Conservation (phyloP, 148 eudicot species). For the Nepenthes mirabilis region DNA sequence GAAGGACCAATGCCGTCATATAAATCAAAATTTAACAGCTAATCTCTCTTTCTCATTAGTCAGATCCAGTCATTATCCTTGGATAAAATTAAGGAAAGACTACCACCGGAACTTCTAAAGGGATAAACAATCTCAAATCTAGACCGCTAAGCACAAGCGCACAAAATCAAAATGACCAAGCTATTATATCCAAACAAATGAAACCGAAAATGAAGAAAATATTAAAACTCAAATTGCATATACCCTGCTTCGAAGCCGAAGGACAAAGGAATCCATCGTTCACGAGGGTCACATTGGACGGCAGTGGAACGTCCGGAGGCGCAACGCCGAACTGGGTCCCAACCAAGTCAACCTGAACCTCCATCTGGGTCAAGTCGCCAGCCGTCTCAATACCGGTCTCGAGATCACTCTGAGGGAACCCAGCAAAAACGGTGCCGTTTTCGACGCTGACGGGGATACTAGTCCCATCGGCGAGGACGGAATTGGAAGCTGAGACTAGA, state of each 20-base stretch:
- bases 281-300: slow-evolving; percentile 18
- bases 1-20: too few relatives aligned
- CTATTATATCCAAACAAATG: too few relatives aligned
- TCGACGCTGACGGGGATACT: slow-evolving; percentile 33
- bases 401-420: slow-evolving; percentile 29
- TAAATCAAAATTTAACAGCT: too few relatives aligned
- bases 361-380: slow-evolving; percentile 40
- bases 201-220: neutral
- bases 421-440: slow-evolving; percentile 31
- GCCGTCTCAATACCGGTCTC: slow-evolving; percentile 58
- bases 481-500: slow-evolving; percentile 34
- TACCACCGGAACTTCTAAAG: too few relatives aligned
- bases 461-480: slow-evolving; percentile 33
- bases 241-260: slow-evolving; percentile 8
- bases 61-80: too few relatives aligned
- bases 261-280: slow-evolving; percentile 44
- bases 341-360: slow-evolving; percentile 22
- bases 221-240: neutral
- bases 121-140: too few relatives aligned
- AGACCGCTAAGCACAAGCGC: too few relatives aligned
- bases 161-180: too few relatives aligned
- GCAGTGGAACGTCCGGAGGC: slow-evolving; percentile 33
- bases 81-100: too few relatives aligned
- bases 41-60: too few relatives aligned
- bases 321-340: slow-evolving; percentile 72